Conservation (phyloP, 441 rosid genomes). For the California macrophylla region DNA sequence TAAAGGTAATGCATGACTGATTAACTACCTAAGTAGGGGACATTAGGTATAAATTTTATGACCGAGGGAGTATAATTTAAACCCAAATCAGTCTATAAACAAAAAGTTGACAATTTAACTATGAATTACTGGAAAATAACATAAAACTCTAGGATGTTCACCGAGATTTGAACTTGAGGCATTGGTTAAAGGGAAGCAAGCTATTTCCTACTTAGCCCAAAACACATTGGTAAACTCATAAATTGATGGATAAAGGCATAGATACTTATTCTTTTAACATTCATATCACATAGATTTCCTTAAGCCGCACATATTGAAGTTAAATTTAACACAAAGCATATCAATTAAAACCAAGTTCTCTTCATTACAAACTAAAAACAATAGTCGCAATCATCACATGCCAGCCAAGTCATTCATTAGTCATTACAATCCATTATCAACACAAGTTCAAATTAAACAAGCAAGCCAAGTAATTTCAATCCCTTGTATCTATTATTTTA, state of each 20-base stretch:
- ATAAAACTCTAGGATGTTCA: background rate
- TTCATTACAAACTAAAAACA: background rate
- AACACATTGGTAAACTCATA: background rate
- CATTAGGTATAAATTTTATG: too few species aligned
- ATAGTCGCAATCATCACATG: background rate
- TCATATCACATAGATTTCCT: background rate
- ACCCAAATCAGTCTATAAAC: too few species aligned
- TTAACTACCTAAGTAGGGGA: too few species aligned
- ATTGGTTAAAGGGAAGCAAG: too few species aligned
- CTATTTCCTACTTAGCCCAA: too few species aligned
- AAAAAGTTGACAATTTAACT: background rate
- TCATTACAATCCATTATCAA: background rate
- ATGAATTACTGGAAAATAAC: background rate
- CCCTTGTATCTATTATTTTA: background rate
- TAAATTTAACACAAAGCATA: background rate
- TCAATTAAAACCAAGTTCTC: background rate
- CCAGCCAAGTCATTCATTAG: too few species aligned
- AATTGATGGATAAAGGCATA: background rate
- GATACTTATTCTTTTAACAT: background rate
- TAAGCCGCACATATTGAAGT: too few species aligned
- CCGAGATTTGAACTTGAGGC: too few species aligned
- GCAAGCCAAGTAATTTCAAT: background rate
- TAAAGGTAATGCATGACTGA: too few species aligned
- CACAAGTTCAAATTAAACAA: background rate
- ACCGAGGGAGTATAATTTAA: too few species aligned